phyloP scores from a whole-genome alignment of 345 rosid genomes.

The Eucalyptus cloeziana region DNA sequence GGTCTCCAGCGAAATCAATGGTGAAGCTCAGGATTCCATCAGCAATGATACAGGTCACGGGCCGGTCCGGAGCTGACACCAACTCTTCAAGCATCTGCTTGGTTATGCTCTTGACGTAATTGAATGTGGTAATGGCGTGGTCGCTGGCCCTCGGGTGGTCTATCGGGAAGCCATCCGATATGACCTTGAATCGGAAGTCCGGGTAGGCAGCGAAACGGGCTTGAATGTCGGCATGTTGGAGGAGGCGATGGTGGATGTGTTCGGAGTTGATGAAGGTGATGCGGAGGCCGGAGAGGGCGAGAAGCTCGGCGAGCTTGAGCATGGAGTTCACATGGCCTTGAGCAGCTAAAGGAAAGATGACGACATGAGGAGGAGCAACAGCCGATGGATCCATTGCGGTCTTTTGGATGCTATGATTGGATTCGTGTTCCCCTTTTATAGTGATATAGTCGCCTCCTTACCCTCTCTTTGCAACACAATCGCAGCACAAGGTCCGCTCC shows the following conservation, averaged over 20 bases:
- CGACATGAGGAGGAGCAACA: constrained; percentile 15
- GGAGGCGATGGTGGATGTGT: constrained; percentile 17
- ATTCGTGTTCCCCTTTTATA: not conserved
- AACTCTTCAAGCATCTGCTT: not conserved
- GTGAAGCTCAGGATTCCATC: constrained; percentile 16
- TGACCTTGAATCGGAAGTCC: constrained; percentile 14
- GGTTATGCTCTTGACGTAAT: not conserved
- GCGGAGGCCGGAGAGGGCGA: constrained; percentile 25
- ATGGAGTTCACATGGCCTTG: constrained; percentile 69
- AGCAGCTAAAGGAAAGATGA: constrained; percentile 49
- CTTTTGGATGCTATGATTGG: not conserved
- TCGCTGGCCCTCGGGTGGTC: not conserved
- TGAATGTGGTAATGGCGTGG: not conserved
- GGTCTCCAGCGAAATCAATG: constrained; percentile 13
- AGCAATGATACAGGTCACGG: constrained; percentile 12
- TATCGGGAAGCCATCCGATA: constrained; percentile 16
- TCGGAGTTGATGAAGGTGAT: constrained; percentile 50
- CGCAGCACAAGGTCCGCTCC: too few relatives aligned
- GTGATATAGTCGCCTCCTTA: not conserved
- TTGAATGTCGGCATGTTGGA: constrained; percentile 6
- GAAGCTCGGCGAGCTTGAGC: constrained; percentile 57
- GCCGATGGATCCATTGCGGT: not conserved
- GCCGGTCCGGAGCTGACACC: not conserved
- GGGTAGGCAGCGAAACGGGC: constrained; percentile 6
- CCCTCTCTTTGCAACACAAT: too few relatives aligned